These are phyloP conservation scores for Ophiostoma sp. DNA, from an alignment of 2,329 filamentous ascomycete genomes.

Conservation along the genomic window DNA sequence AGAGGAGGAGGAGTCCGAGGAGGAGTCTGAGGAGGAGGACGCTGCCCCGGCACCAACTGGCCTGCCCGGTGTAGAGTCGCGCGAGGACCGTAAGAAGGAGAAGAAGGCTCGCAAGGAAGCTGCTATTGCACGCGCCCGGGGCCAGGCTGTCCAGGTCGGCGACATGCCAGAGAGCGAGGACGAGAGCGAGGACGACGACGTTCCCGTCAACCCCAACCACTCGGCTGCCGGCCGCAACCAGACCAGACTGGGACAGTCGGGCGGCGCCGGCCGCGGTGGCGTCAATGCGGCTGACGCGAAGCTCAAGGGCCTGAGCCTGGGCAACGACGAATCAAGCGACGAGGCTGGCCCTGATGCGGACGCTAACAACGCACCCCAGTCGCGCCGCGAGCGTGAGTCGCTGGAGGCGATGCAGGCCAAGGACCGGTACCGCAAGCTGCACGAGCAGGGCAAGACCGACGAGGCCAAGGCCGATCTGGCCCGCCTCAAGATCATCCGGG, in stretches of 20 bases:
- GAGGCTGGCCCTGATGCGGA: neutral
- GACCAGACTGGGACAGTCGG: slow-evolving; percentile 38
- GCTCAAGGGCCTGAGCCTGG: slow-evolving; percentile 45
- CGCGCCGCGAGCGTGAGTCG: slow-evolving; percentile 61
- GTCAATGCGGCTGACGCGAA: slow-evolving; percentile 39
- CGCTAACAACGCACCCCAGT: slow-evolving; percentile 33
- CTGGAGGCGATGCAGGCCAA: slow-evolving; percentile 81
- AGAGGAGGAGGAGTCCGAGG: slow-evolving; percentile 46
- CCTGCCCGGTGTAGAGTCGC: slow-evolving; percentile 42
- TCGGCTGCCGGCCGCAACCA: slow-evolving; percentile 65
- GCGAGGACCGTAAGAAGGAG: slow-evolving; percentile 87
- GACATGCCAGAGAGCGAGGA: slow-evolving; percentile 74
- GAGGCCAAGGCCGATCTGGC: slow-evolving; percentile 87
- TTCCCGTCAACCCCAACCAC: slow-evolving; percentile 91
- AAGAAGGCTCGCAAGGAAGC: slow-evolving; percentile 65
- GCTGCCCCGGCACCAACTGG: slow-evolving; percentile 40
- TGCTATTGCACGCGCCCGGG: slow-evolving; percentile 61
- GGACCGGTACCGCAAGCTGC: slow-evolving; percentile 85
- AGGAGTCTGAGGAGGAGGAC: slow-evolving; percentile 47
- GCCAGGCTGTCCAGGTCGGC: slow-evolving; percentile 68
- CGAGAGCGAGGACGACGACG: slow-evolving; percentile 45
- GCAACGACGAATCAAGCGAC: slow-evolving; percentile 25
- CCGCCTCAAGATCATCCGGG: slow-evolving; percentile 71
- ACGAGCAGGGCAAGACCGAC: slow-evolving; percentile 93
- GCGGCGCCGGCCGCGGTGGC: slow-evolving; percentile 34